phyloP scores from a whole-genome alignment of 1,284 basidiomycete species.

The Rhodotorula sp. region DNA sequence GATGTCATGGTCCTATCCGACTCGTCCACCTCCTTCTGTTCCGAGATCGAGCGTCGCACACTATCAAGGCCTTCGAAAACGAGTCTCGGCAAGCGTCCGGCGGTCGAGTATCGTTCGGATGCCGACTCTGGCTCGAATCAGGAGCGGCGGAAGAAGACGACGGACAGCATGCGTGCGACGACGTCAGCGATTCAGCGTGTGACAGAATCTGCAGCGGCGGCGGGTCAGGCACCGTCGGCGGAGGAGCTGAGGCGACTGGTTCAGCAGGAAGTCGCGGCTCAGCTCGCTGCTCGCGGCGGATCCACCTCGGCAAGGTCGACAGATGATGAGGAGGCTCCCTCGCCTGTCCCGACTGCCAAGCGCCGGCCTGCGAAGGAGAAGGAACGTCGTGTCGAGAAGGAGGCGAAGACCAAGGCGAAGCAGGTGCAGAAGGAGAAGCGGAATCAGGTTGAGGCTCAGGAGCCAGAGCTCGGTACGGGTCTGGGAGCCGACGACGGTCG shows the following conservation, averaged over 20 bases:
- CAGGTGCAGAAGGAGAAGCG: slow-evolving; percentile 8
- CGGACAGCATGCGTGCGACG: neutral
- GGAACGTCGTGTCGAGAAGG: slow-evolving; percentile 2
- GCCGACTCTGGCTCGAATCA: too few species aligned
- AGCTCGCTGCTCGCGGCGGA: neutral
- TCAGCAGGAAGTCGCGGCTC: neutral
- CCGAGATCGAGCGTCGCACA: neutral
- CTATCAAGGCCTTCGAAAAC: too few species aligned
- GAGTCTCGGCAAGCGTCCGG: too few species aligned
- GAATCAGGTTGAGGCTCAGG: neutral
- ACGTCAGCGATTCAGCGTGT: neutral
- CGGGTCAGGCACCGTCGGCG: neutral
- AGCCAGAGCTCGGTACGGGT: slow-evolving; percentile 9
- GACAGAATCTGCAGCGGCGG: neutral
- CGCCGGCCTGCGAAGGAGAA: slow-evolving; percentile 4
- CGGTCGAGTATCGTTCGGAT: too few species aligned
- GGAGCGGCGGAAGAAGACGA: neutral
- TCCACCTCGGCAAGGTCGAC: neutral
- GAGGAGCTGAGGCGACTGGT: neutral
- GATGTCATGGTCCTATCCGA: slow-evolving; percentile 14
- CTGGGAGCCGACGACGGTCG: slow-evolving; percentile 11
- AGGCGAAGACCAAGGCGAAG: neutral
- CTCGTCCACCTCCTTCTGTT: slow-evolving; percentile 1
- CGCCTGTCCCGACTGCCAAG: neutral
- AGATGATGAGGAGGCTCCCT: neutral